Base-by-base conservation (phyloP, 2,329 filamentous ascomycete genomes). In the Epichloe sp. region DNA sequence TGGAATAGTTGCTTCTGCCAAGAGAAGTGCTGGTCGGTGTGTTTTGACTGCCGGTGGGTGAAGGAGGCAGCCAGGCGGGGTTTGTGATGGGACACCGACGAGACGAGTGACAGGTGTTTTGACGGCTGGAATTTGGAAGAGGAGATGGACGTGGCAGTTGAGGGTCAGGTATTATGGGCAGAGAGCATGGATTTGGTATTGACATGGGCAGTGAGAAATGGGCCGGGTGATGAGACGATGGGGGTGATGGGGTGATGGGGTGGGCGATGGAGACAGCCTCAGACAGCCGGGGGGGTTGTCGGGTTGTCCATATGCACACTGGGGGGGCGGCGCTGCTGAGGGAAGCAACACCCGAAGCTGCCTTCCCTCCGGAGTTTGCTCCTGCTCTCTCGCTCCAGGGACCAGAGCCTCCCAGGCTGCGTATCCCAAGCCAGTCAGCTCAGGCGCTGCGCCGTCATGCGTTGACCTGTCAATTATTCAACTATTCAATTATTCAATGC, bases 161-260 rank as follows among this genome's bases (percentile, higher is more conserved):
- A 41, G 41, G 48, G 41, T 31, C 41, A 36, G 44, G 38, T 48
- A 49, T 45, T 44, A 49, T 45, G 47, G 21, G 14, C 7, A 36
- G 31, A 36, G 19, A 40, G 38, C 47, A 49, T 49, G 38, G 42
- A 40, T 15, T 17, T 43, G 21, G 45, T 21, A n/a, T 47, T 48
- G 47, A 43, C 45, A 47, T 47, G 50, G 38, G 45, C 41, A 44
- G 40, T 5, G 34, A 26, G 45, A 34, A 45, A 26, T 47, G 49
- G 42, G 37, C 38, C 50, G 34, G 40, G 45, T 52, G 41, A 52
- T 41, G 26, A n/a, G 50, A 36, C 47, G 46, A 23, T 7, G 37
- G 7, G 7, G 43, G 21, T 15, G 37, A 38, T 15, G 19, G 19
- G 15, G 21, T 23, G 23, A 23, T 23, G 23, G 23, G 15, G 21